Conservation (phyloP, 2,329 filamentous ascomycete genomes). For the Aspergillus fumigatus region DNA sequence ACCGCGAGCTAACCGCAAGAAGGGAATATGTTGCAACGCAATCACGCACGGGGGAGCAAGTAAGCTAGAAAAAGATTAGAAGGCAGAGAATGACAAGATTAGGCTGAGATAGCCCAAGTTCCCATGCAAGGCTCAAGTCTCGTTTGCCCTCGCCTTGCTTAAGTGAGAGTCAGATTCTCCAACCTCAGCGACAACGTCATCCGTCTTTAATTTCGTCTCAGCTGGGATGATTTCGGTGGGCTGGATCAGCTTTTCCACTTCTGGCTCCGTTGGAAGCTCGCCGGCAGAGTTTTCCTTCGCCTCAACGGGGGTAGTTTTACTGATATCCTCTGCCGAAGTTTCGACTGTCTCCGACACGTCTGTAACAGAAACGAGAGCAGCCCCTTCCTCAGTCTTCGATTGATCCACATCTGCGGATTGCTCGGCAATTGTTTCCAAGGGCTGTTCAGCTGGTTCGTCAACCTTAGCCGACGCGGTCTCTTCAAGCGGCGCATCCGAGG, state of each 20-base stretch:
- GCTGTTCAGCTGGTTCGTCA: constrained; percentile 10
- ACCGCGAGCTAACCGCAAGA: not conserved
- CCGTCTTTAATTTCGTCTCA: constrained; percentile 10
- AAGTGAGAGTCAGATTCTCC: constrained; percentile 21
- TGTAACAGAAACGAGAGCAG: constrained; percentile 4
- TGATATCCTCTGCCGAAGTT: constrained; percentile 1
- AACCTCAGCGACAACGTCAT: constrained; percentile 25
- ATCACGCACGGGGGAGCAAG: not conserved
- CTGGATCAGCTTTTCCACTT: not conserved
- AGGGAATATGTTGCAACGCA: not conserved
- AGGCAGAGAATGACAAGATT: not conserved
- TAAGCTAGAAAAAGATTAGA: constrained; percentile 2
- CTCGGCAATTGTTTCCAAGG: constrained; percentile 5
- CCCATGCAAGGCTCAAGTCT: not conserved
- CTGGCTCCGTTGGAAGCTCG: not conserved
- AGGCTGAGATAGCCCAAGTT: constrained; percentile 4
- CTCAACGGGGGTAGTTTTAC: not conserved
- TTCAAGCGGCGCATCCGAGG: constrained; percentile 7
- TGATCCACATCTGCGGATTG: constrained; percentile 4
- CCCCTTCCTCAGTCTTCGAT: constrained; percentile 2
- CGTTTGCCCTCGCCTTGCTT: not conserved
- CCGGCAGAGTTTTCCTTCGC: not conserved
- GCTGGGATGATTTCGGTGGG: not conserved
- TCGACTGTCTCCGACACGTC: constrained; percentile 52
- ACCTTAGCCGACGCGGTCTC: constrained; percentile 7